Conservation (phyloP, 768 basidiomycete species). For the Albatrellus ellisii region DNA sequence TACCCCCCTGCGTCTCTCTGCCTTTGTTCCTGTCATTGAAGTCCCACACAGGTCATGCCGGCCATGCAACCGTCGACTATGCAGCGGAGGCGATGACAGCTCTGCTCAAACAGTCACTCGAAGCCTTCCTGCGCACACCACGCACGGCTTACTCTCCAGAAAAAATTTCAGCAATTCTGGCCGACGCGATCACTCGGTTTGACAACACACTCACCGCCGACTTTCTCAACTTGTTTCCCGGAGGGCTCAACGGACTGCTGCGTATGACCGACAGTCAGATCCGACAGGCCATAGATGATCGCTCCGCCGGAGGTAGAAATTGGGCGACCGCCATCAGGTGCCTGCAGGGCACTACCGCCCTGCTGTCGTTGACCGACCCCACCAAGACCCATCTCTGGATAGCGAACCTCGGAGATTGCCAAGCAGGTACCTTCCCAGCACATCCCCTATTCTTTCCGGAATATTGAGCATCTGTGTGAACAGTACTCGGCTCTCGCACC, state of each 20-base stretch:
- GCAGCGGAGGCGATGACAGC: slow-evolving; percentile 27
- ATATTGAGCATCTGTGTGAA: neutral
- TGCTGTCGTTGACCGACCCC: slow-evolving; percentile 63
- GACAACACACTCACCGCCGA: slow-evolving; percentile 32
- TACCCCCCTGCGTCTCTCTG: neutral
- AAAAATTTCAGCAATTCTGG: slow-evolving; percentile 26
- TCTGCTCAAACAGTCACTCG: slow-evolving; percentile 27
- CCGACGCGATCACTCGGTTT: slow-evolving; percentile 24
- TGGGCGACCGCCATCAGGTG: slow-evolving; percentile 54
- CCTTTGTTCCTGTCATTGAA: slow-evolving; percentile 1
- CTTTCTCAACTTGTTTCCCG: slow-evolving; percentile 34
- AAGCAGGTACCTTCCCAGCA: slow-evolving; percentile 41
- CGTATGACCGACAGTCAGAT: slow-evolving; percentile 37
- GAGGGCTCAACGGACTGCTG: slow-evolving; percentile 34
- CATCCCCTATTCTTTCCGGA: neutral
- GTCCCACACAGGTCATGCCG: slow-evolving; percentile 28
- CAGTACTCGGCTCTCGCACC: slow-evolving; percentile 33
- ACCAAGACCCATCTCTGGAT: slow-evolving; percentile 60
- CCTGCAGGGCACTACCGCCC: slow-evolving; percentile 71
- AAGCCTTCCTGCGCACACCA: slow-evolving; percentile 20
- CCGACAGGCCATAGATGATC: slow-evolving; percentile 50
- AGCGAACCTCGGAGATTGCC: slow-evolving; percentile 72
- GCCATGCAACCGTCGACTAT: slow-evolving; percentile 34
- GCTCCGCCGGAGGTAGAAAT: slow-evolving; percentile 40
- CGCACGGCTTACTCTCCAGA: slow-evolving; percentile 17